Base-by-base conservation (phyloP, 1,284 basidiomycete genomes). In the Singerocomus inundabilis region DNA sequence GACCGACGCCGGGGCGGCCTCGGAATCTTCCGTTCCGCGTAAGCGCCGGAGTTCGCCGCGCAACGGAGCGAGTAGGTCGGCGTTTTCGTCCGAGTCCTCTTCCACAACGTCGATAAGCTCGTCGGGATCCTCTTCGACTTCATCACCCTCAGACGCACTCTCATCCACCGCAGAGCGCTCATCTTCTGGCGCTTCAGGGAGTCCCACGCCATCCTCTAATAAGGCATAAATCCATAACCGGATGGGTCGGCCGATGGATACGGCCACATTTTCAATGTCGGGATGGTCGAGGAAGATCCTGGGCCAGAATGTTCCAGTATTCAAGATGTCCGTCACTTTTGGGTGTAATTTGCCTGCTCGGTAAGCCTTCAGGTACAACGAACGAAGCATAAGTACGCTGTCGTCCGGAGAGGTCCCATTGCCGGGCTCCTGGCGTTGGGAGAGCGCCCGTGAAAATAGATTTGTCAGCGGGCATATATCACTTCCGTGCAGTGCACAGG, bases 221-320 rank as follows among this genome's bases (percentile, higher is more conserved):
- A 91, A 70, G 0, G 88, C 76, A 63, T 89, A 88, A 24, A 77
- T 72, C 81, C 83, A 86, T 39, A 71, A 62, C n/a, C 86, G 75
- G 29, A 91, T 74, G 0, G 80, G 77, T 16, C 81, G 67, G 6
- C 81, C 82, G 25, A 91, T 75, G 46, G 76, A 81, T 39, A 78
- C 69, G 10, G 77, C 70, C 7, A 84, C 81, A 2, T 77, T 80
- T 64, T 88, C 84, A 33, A 77, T 52, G 63, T 92, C 89, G 0
- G 89, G 89, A 57, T 82, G 78, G 51, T 92, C 88, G 21, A 92
- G 75, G 61, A 88, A 89, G n/a, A 82, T 61, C 30, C 74, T 72
- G 6, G 84, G 81, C 85, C 87, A 90, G 52, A 73, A 80, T 1
- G 84, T 83, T 18, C 77, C 79, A 1, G 82, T 82, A 48, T 70